Evolutionary conservation across 2,329 filamentous ascomycete species (phyloP), one percentile per base, ranked within the genome.

Genomic region (Colletotrichum falcatum): DNA sequence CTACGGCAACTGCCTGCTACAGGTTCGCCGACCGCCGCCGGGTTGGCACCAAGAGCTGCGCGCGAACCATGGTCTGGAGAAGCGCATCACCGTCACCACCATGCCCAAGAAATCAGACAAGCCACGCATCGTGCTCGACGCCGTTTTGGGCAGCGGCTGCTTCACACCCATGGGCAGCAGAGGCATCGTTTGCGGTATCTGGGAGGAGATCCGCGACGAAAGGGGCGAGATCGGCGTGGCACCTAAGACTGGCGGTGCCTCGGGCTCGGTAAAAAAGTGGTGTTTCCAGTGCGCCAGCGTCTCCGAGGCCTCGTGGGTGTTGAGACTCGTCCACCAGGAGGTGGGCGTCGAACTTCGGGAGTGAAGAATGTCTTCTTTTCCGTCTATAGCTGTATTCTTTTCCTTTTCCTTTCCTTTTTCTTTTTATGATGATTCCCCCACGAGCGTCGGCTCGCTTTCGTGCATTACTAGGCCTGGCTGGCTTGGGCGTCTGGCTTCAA

Each of bases 171-270:
- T 97, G 71, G 95, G 94, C 6, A 89, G 92, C 74, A 92, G 93
- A 42, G 95, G 95, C 56, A 95, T 98, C 76, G 93, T 96, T 1
- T 90, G 97, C 66, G 95, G 92, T 74, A 92, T 98, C 44, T 96
- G 94, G 90, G 92, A 96, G 79, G 90, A 94, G 73, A 83, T 91
- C 74, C 90, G 90, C 59, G 88, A 91, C 73, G 88, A 88, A 72
- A 85, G 88, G 30, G 88, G 88, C 30, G 84, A 86, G 49, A 83
- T 85, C 14, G 87, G 87, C 33, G 79, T 83, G 23, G 87, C 82
- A 51, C 86, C 87, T 2, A 82, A 83, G 61, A 85, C 81, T 28
- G 87, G 87, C 8, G 83, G 82, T 30, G 82, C 86, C 7, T 83
- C 83, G 11, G 88, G 88, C 28, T 86, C 83, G 71, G 86, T 90